A percentile compares a stretch with the other conserved stretches of the same genome.
Conservation (phyloP, 208 protist species). For the Crithidia sp. region DNA sequence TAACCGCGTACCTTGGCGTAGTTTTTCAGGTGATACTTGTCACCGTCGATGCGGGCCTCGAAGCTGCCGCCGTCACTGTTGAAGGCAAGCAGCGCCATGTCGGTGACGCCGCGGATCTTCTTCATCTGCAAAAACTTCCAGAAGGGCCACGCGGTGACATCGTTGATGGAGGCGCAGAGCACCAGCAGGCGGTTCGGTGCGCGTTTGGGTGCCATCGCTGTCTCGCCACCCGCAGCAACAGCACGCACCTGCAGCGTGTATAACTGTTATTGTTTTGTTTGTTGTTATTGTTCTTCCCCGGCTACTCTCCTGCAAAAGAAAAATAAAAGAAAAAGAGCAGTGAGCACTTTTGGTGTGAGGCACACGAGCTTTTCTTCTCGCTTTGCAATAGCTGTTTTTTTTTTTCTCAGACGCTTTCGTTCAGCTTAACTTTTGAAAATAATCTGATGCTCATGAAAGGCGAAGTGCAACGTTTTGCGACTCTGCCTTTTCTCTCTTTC, state of each 20-base stretch:
- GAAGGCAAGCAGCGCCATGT: constrained; percentile 85
- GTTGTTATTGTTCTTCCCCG: not conserved
- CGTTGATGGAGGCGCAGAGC: constrained; percentile 84
- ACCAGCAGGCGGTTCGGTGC: constrained; percentile 66
- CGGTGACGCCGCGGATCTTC: constrained; percentile 70
- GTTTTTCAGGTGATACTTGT: constrained; percentile 73
- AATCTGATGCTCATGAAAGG: no score
- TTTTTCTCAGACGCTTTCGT: no score
- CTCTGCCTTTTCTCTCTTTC: no score
- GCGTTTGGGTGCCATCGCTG: constrained; percentile 29
- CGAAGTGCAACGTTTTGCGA: no score
- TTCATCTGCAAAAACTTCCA: constrained; percentile 92
- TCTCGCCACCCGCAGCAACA: no score
- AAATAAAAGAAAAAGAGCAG: constrained; percentile 9
- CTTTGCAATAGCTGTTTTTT: no score
- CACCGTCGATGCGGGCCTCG: constrained; percentile 78
- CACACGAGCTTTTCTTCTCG: not conserved
- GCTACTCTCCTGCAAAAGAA: not conserved
- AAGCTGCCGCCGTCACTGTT: constrained; percentile 89
- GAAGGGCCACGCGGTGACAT: constrained; percentile 86
- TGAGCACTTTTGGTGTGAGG: no score
- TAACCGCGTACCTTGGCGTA: constrained; percentile 70
- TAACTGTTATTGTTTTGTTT: not conserved
- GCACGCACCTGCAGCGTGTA: no score
- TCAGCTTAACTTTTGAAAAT: no score